Evolutionary conservation across 768 basidiomycete genomes (phyloP).

Genomic region (Lactifluus piperatus): DNA sequence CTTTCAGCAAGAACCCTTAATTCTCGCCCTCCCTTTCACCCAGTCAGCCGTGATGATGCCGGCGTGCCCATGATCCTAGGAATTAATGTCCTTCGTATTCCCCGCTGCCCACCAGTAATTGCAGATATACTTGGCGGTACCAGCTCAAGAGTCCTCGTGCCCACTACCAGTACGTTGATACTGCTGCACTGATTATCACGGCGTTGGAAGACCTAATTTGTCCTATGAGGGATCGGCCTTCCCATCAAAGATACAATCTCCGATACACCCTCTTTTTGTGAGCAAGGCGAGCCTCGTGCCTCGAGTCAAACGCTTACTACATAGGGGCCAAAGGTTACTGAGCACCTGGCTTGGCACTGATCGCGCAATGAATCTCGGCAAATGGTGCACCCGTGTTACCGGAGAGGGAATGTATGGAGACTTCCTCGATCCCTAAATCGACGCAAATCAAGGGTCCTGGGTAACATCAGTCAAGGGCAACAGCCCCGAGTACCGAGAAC

Average conservation of each 20-base stretch:
- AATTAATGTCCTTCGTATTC: neutral
- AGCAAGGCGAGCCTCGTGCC: neutral
- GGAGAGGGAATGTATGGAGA: too few species aligned
- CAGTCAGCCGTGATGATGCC: neutral
- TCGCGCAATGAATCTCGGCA: conserved; percentile 1
- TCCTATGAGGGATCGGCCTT: neutral
- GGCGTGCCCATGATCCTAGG: neutral
- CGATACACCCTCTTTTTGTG: neutral
- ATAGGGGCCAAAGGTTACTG: neutral
- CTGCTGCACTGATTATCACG: neutral
- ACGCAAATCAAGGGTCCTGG: neutral
- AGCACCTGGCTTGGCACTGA: neutral
- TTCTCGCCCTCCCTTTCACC: neutral
- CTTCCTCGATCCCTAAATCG: neutral
- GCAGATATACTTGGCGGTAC: neutral
- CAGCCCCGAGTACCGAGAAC: neutral
- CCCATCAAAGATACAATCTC: neutral
- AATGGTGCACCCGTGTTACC: too few species aligned
- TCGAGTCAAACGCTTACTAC: neutral
- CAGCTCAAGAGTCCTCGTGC: neutral
- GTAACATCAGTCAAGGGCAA: too few species aligned
- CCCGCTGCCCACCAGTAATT: neutral
- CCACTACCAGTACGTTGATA: neutral
- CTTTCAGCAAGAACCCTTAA: neutral
- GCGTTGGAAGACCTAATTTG: neutral